A percentile compares a stretch with the other conserved stretches of the same genome.
Conservation (phyloP, 371 early-diverging fungal species). For the Mortierella sp. region DNA sequence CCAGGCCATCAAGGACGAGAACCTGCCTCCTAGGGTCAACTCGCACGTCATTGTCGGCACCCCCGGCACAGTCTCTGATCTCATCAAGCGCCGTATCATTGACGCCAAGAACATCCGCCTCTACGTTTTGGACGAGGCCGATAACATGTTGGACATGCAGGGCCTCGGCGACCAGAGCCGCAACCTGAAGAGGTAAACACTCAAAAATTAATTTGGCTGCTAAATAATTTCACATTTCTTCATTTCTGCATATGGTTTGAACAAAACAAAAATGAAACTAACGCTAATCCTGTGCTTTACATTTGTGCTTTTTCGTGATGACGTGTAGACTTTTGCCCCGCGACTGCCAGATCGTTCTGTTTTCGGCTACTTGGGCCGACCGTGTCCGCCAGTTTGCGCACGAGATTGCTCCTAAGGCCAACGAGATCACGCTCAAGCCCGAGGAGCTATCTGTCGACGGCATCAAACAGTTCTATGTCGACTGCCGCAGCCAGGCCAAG, state of each 20-base stretch:
- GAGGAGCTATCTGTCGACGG: constrained; percentile 95
- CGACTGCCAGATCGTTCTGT: constrained; percentile 87
- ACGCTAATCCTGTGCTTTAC: neutral
- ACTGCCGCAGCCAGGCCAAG: constrained; percentile 68
- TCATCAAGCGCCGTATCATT: constrained; percentile 74
- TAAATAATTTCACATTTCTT: neutral
- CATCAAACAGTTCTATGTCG: constrained; percentile 98
- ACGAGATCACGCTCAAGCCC: constrained; percentile 86
- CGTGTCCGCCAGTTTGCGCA: constrained; percentile 84
- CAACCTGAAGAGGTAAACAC: constrained; percentile 77
- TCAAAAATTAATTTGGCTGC: constrained; percentile 40
- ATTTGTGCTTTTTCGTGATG: neutral
- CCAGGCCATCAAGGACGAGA: constrained; percentile 85
- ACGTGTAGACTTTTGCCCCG: constrained; percentile 68
- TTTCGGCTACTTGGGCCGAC: constrained; percentile 97
- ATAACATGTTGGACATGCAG: constrained; percentile 93
- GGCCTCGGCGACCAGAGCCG: constrained; percentile 91
- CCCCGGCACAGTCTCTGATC: constrained; percentile 91
- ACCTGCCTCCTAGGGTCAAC: constrained; percentile 62
- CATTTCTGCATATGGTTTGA: neutral
- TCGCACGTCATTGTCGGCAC: constrained; percentile 96
- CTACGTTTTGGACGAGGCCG: constrained; percentile 95
- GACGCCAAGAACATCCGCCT: constrained; percentile 72
- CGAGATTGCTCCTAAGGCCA: constrained; percentile 86
- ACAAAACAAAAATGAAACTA: neutral